Base-by-base conservation (phyloP, 1,139 yeast species). In the Pichia sp. region DNA sequence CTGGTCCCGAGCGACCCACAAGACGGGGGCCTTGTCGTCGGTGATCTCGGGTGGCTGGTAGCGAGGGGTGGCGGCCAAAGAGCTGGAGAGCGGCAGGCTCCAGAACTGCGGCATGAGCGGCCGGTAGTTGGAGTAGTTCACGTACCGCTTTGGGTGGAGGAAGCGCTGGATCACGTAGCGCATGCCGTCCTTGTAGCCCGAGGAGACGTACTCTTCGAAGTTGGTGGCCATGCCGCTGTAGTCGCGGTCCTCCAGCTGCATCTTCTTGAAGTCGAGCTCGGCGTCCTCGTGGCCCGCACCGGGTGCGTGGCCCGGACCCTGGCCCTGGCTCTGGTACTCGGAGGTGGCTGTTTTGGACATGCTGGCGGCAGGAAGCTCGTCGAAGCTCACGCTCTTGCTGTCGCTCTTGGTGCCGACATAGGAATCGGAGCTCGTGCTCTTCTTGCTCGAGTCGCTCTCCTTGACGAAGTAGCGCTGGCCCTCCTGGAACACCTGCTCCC, bases 1-100 rank as follows among this genome's bases (percentile, higher is more conserved):
- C 7, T 87, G 83, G 70, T 93, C 99, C 57, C 76, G 76, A 7
- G 97, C 95, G 61, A 93, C 80, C 99, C 99, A 93, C 23, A 93
- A 74, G 30, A 77, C 75, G 5, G 96, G 96, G 62, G 84, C 79
- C 19, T 47, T 36, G 44, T 75, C 71, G 0, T 84, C 85, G 23
- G 80, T 73, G 8, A 85, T 81, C 2, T 88, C 85, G 1, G 98
- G 97, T 62, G 80, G 79, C 62, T 81, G 80, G 71, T 84, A 93
- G 5, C 78, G 77, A 52, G 75, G 75, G 55, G 69, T 73, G 56
- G 57, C 56, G 13, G 46, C 47, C 13, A 53, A 40, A 3, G 53
- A 63, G 16, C 60, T 59, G 6, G 64, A 65, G 10, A 65, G 66
- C 0, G 77, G 62, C 8, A 54, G 56, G 49, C 70, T 68, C 67